Base-by-base conservation (phyloP, 2,329 filamentous ascomycete genomes). In the Colletotrichum horii region DNA sequence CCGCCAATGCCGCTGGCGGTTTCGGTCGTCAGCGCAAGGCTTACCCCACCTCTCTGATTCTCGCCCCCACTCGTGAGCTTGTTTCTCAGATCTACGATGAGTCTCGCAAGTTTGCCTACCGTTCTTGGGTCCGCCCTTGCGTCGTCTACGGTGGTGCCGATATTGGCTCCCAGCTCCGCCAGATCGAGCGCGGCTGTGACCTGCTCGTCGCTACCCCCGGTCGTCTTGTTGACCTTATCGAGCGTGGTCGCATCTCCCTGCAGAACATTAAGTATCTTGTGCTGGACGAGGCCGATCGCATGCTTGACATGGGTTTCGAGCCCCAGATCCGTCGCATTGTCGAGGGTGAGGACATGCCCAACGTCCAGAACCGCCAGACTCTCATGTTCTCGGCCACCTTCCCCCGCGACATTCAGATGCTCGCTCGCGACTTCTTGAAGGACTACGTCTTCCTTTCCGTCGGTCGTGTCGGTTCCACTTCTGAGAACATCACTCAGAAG, bases 261-360 rank as follows among this genome's bases (percentile, higher is more conserved):
- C 92, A 93, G 87, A 98, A 98, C 91, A 99, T 99, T 91, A 98
- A 98, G 91, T 99, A 99, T 85, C 92, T 99, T 77, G 95, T 99
- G 81, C 95, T 99, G 71, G 97, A 99, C 82, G 97, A 99, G 92
- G 97, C 97, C 86, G 97, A 99, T 90, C 97, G 97, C 86, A 99
- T 99, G 97, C 91, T 99, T 91, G 97, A 99, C 91, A 99, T 99
- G 97, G 97, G 97, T 97, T 99, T 99, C 91, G 97, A 99, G 90
- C 97, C 97, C 82, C 97, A 99, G 89, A 99, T 99, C 84, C 96
- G 97, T 83, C 95, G 96, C 82, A 98, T 99, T 82, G 97, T 99
- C 61, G 96, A 98, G 88, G 96, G 96, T 76, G 97, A 98, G 88
- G 97, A 99, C 82, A 99, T 99, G 97, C 97, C 97, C 74, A 86